These are phyloP conservation scores for Meyerozyma sp. DNA, from an alignment of 1,139 yeast species.

Conservation along the genomic window DNA sequence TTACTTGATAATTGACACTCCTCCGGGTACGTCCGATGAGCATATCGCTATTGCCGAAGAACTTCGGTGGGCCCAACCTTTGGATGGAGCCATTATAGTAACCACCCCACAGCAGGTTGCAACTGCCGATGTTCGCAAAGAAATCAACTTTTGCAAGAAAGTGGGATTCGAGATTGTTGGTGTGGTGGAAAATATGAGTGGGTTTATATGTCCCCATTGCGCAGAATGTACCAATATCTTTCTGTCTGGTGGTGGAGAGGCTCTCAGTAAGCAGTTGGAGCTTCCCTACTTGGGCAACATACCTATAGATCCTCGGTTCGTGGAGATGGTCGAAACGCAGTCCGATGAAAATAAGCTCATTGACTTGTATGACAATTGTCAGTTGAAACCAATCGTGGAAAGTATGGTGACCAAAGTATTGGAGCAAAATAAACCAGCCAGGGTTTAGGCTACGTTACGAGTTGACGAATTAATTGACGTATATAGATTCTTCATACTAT, in stretches of 20 bases:
- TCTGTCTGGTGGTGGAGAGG: conserved; percentile 88
- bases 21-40: conserved; percentile 98
- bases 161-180: conserved; percentile 41
- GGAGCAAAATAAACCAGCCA: conserved; percentile 29
- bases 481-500: background rate
- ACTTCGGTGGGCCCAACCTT: conserved; percentile 48
- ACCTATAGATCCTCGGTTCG: conserved; percentile 91
- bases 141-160: conserved; percentile 41
- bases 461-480: background rate
- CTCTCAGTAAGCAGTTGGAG: conserved; percentile 53
- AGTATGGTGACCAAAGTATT: conserved; percentile 45
- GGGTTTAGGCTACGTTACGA: conserved; percentile 9
- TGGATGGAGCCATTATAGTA: conserved; percentile 45
- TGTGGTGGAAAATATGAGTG: conserved; percentile 45
- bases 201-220: conserved; percentile 65
- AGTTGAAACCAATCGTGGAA: conserved; percentile 45
- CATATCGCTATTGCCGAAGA: conserved; percentile 97
- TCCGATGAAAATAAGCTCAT: conserved; percentile 24
- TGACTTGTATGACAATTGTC: conserved; percentile 31
- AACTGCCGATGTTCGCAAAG: conserved; percentile 48
- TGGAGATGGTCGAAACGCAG: conserved; percentile 71
- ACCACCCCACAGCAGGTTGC: conserved; percentile 54
- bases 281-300: conserved; percentile 77
- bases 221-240: conserved; percentile 88
- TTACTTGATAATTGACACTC: conserved; percentile 88